Base-by-base conservation (phyloP, 1,284 basidiomycete species). In the Stereum hirsutum region DNA sequence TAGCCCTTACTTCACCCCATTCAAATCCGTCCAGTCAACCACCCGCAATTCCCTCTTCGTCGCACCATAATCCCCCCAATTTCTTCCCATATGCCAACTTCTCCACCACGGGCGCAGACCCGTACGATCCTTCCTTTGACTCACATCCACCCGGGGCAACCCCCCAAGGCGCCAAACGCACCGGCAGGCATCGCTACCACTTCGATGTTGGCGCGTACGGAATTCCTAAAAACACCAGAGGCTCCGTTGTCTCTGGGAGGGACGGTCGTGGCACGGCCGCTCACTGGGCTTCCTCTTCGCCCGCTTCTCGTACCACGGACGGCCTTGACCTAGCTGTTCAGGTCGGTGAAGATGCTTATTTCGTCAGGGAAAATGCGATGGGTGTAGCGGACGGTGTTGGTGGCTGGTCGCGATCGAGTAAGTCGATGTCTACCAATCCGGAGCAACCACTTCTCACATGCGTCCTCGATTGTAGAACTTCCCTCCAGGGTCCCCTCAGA, bases 341-440 rank as follows among this genome's bases (percentile, higher is more conserved):
- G 55, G 81, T 91, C 6, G 89, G 88, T 41, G 87, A 92, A 56
- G 87, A 91, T 55, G 83, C 86, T 7, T 94, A 92, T 58, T 93
- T 94, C 51, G 66, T 93, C 4, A 68, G 81, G 7, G 75, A 77
- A 47, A 87, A 91, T 53, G 85, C 88, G 5, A 79, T 93, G 63
- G 90, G 89, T 14, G 84, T 93, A 2, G 89, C 89, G 8, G 89
- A 93, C 56, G 89, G 89, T 25, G 90, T 93, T 0, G 90, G 90
- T 1, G 90, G 90, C 2, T 93, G 89, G 89, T 72, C 81, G n/a
- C 71, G 67, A 32, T 50, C 56, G 44, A 59, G 67, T 68, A 47
- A 39, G 56, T 52, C 25, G 6, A 0, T 6, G 20, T 24, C n/a
- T 27, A 27, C 41, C 17, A 14, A 21, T 39, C 28, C 35, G 47